phyloP scores from a whole-genome alignment of 2,329 filamentous ascomycete species.

The Pseudogymnoascus sp. region DNA sequence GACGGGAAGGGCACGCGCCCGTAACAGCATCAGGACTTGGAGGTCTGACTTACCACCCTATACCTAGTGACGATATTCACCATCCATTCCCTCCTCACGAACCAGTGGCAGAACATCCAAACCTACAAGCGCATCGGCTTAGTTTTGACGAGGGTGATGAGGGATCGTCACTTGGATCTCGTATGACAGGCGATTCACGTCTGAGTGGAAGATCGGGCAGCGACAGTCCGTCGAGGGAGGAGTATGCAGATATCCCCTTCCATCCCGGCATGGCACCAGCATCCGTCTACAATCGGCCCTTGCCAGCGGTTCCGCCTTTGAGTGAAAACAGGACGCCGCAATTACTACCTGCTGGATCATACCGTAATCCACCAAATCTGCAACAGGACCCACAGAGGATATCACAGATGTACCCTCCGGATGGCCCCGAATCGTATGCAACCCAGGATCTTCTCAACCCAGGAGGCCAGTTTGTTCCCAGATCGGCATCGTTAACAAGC shows the following conservation, averaged over 20 bases:
- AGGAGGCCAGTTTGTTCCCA: conserved; percentile 43
- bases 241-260: conserved; percentile 87
- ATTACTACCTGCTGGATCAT: conserved; percentile 50
- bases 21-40: conserved; percentile 23
- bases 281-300: conserved; percentile 56
- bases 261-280: conserved; percentile 61
- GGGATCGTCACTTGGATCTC: conserved; percentile 49
- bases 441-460: conserved; percentile 38
- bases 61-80: conserved; percentile 44
- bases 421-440: conserved; percentile 25
- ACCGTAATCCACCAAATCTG: conserved; percentile 43
- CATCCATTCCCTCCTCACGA: conserved; percentile 45
- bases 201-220: conserved; percentile 40
- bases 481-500: conserved; percentile 76
- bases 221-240: conserved; percentile 61
- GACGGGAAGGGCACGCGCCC: conserved; percentile 25
- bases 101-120: conserved; percentile 68
- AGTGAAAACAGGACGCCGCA: conserved; percentile 39
- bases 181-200: conserved; percentile 39
- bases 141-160: conserved; percentile 96
- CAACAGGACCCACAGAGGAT: conserved; percentile 44
- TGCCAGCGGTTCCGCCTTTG: conserved; percentile 50
- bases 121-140: conserved; percentile 61
- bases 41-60: conserved; percentile 30
- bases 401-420: conserved; percentile 26